Conservation (phyloP, 2,329 filamentous ascomycete genomes). For the Aspergillus hiratsukae region DNA sequence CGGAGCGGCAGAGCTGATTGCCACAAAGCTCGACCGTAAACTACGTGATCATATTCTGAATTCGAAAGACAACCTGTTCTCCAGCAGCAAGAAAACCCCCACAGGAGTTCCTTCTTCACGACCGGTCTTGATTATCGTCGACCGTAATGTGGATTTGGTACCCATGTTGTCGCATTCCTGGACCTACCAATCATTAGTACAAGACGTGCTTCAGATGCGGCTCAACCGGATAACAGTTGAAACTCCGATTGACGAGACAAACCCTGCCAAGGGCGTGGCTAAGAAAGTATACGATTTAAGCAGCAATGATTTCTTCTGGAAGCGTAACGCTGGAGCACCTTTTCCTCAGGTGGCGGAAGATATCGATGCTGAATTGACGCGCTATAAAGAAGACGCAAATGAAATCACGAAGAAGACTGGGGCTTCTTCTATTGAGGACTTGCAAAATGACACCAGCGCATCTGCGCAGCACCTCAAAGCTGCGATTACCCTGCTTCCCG, state of each 20-base stretch:
- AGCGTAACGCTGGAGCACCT: conserved; percentile 80
- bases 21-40: conserved; percentile 89
- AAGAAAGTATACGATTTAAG: conserved; percentile 90
- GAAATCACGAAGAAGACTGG: conserved; percentile 95
- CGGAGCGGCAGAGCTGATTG: conserved; percentile 89
- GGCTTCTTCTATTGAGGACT: conserved; percentile 83
- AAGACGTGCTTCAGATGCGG: conserved; percentile 71
- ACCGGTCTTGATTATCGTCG: conserved; percentile 87
- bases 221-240: conserved; percentile 94
- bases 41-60: conserved; percentile 94
- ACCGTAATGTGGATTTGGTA: conserved; percentile 91
- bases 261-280: conserved; percentile 67
- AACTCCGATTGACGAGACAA: conserved; percentile 70
- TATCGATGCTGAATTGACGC: conserved; percentile 86
- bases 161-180: conserved; percentile 98
- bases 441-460: conserved; percentile 81
- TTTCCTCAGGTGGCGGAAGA: conserved; percentile 97
- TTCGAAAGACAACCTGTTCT: conserved; percentile 96
- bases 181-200: conserved; percentile 83
- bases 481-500: conserved; percentile 86
- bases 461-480: conserved; percentile 94
- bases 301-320: conserved; percentile 93
- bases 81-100: conserved; percentile 57
- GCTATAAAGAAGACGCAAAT: conserved; percentile 91
- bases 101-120: conserved; percentile 65